These are phyloP conservation scores for Pleurotus eryngii DNA, from an alignment of 768 basidiomycete species.

Conservation along the genomic window DNA sequence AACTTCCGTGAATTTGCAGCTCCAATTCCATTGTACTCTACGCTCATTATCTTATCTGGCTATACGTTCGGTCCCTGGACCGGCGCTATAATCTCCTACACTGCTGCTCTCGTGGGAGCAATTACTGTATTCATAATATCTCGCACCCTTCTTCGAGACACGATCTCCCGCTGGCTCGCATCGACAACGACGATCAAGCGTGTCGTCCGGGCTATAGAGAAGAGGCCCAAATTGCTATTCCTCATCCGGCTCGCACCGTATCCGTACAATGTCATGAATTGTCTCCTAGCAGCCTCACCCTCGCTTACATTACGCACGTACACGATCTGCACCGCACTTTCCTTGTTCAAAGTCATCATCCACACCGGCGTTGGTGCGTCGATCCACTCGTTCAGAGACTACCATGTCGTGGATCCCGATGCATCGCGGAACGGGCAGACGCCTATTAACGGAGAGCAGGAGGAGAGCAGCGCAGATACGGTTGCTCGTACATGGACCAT, in stretches of 20 bases:
- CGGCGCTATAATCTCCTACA: constrained; percentile 85
- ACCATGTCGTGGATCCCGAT: constrained; percentile 39
- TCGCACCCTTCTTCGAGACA: constrained; percentile 65
- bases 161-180: constrained; percentile 70
- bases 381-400: constrained; percentile 79
- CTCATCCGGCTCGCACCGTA: constrained; percentile 91
- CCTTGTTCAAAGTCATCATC: constrained; percentile 85
- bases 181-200: constrained; percentile 71
- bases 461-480: constrained; percentile 42
- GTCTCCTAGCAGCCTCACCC: constrained; percentile 84
- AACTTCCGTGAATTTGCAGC: constrained; percentile 39
- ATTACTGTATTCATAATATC: constrained; percentile 75
- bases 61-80: constrained; percentile 86
- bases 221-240: constrained; percentile 83
- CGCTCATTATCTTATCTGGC: constrained; percentile 86
- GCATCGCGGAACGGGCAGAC: constrained; percentile 27
- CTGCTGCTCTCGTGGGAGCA: constrained; percentile 72
- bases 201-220: constrained; percentile 84
- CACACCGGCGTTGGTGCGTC: constrained; percentile 87
- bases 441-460: not conserved
- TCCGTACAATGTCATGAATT: constrained; percentile 94
- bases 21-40: constrained; percentile 89
- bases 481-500: constrained; percentile 63
- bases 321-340: constrained; percentile 74
- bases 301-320: constrained; percentile 79